A percentile compares a stretch with the other conserved stretches of the same genome.
Conservation (phyloP, 1,139 yeast genomes). For the Magnusiomyces suaveolens region DNA sequence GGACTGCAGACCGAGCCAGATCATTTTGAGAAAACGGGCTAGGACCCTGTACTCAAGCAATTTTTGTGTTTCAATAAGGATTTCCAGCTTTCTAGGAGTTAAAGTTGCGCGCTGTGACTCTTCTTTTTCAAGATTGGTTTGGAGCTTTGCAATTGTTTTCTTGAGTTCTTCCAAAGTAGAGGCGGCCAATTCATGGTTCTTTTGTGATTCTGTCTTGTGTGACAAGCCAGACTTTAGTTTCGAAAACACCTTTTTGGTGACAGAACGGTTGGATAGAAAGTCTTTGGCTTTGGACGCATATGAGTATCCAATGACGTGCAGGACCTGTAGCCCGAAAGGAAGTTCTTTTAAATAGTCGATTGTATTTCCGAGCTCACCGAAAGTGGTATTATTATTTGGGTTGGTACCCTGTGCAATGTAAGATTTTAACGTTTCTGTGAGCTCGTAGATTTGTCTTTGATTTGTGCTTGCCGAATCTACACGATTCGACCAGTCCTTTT, state of each 20-base stretch:
- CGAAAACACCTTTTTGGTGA: background rate
- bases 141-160: background rate
- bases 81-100: background rate
- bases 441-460: background rate
- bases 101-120: background rate
- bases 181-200: background rate
- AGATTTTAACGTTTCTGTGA: background rate
- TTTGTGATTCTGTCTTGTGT: background rate
- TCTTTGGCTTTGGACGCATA: background rate
- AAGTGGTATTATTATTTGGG: background rate
- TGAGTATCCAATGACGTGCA: background rate
- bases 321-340: background rate
- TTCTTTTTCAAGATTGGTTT: background rate
- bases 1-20: background rate
- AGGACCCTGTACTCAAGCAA: background rate
- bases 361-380: background rate
- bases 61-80: too few species aligned
- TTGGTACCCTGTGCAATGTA: background rate
- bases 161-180: background rate
- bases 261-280: background rate
- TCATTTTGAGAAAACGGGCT: background rate
- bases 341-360: background rate
- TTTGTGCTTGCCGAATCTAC: too few species aligned
- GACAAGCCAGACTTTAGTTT: background rate
- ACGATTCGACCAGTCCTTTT: too few species aligned